phyloP scores from a whole-genome alignment of 768 basidiomycete genomes.

The Rhizopogon vesiculosus region DNA sequence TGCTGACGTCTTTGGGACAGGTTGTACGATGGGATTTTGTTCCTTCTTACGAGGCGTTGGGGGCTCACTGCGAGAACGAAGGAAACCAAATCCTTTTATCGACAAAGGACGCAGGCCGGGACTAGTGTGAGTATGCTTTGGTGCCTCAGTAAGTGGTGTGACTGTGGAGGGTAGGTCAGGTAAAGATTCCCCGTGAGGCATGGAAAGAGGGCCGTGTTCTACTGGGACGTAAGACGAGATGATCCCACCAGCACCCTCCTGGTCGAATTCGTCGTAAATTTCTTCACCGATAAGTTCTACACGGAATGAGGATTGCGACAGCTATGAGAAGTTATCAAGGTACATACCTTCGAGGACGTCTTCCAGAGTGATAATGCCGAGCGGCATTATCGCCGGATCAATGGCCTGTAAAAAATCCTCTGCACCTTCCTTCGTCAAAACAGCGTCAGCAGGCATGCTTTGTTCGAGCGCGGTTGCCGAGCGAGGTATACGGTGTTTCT shows the following conservation, averaged over 20 bases:
- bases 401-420: constrained; percentile 83
- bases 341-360: constrained; percentile 81
- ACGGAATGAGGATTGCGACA: neutral
- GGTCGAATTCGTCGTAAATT: constrained; percentile 89
- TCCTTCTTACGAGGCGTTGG: constrained; percentile 41
- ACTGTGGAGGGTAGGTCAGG: constrained; percentile 5
- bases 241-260: constrained; percentile 64
- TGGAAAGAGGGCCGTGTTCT: constrained; percentile 24
- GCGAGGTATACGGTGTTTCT: constrained; percentile 24
- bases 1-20: neutral
- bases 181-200: constrained; percentile 15
- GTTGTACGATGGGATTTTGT: neutral
- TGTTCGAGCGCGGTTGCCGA: constrained; percentile 58
- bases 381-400: constrained; percentile 77
- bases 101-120: constrained; percentile 36
- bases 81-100: constrained; percentile 43
- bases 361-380: constrained; percentile 91
- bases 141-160: neutral
- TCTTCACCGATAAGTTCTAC: constrained; percentile 89
- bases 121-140: constrained; percentile 13
- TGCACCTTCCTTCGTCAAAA: constrained; percentile 68
- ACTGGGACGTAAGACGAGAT: constrained; percentile 37
- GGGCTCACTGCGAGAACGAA: constrained; percentile 55
- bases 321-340: neutral
- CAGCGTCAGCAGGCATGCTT: constrained; percentile 86